phyloP scores from a whole-genome alignment of 306 rosid species.

The Inga leiocalycina region DNA sequence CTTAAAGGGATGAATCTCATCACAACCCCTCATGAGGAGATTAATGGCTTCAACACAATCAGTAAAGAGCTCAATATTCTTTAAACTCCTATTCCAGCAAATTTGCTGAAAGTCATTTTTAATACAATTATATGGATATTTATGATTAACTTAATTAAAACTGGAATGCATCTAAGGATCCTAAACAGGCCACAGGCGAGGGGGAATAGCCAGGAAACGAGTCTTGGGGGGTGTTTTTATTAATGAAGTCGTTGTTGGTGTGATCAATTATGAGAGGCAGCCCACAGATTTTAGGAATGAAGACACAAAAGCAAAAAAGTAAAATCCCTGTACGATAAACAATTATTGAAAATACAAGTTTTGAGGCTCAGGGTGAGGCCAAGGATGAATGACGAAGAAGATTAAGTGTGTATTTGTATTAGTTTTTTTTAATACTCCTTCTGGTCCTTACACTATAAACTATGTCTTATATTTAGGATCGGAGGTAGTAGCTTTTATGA shows the following conservation, averaged over 20 bases:
- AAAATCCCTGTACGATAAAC: background rate
- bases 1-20: too few relatives aligned
- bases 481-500: too few relatives aligned
- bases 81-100: too few relatives aligned
- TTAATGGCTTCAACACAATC: too few relatives aligned
- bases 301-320: background rate
- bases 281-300: background rate
- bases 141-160: background rate
- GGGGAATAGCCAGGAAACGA: background rate
- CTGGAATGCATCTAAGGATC: background rate
- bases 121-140: background rate
- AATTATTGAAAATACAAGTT: background rate
- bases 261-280: background rate
- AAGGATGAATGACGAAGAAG: background rate
- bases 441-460: too few relatives aligned
- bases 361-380: background rate
- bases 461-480: too few relatives aligned
- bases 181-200: background rate
- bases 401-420: too few relatives aligned
- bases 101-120: background rate
- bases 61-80: too few relatives aligned
- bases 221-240: background rate
- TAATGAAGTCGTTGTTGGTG: background rate
- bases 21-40: too few relatives aligned
- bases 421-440: too few relatives aligned